Conservation (phyloP, 1,139 yeast genomes). For the Yamadazyma dushanensis region DNA sequence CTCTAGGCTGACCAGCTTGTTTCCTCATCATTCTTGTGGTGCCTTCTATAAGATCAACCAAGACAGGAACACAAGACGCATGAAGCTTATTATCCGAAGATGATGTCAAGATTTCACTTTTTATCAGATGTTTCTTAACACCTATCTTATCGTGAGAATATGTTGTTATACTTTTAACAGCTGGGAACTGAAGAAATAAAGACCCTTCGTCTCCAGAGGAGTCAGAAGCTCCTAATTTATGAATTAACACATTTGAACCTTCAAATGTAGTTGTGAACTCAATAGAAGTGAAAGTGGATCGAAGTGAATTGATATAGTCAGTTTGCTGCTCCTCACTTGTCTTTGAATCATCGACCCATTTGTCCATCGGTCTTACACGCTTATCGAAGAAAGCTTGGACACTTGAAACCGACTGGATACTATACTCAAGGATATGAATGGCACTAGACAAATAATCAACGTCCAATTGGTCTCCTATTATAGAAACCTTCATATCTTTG, state of each 20-base stretch:
- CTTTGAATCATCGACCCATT: constrained; percentile 15
- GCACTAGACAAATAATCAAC: constrained; percentile 60
- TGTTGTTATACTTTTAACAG: constrained; percentile 53
- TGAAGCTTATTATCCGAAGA: constrained; percentile 71
- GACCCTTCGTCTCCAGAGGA: constrained; percentile 40
- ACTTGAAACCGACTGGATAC: constrained; percentile 42
- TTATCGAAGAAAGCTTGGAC: constrained; percentile 39
- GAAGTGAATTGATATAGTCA: constrained; percentile 24
- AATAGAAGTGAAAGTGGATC: constrained; percentile 42
- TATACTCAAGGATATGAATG: constrained; percentile 45
- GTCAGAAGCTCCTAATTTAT: constrained; percentile 37
- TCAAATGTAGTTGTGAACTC: constrained; percentile 59
- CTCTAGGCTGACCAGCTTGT: constrained; percentile 1
- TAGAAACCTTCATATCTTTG: constrained; percentile 40
- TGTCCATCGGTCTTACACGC: constrained; percentile 19
- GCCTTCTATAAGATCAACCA: constrained; percentile 57
- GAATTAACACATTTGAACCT: constrained; percentile 65
- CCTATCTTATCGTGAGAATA: constrained; percentile 29
- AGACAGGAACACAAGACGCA: constrained; percentile 78
- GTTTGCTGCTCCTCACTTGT: constrained; percentile 17
- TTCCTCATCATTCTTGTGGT: constrained; percentile 39
- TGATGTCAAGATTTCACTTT: constrained; percentile 60
- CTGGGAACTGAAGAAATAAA: constrained; percentile 73
- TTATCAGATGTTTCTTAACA: constrained; percentile 43
- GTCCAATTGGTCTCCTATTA: constrained; percentile 69